A percentile compares a stretch with the other conserved stretches of the same genome.
Evolutionary conservation across 2,329 filamentous ascomycete species (phyloP).

Genomic region (Teratosphaeria pseudoeucalypti): DNA sequence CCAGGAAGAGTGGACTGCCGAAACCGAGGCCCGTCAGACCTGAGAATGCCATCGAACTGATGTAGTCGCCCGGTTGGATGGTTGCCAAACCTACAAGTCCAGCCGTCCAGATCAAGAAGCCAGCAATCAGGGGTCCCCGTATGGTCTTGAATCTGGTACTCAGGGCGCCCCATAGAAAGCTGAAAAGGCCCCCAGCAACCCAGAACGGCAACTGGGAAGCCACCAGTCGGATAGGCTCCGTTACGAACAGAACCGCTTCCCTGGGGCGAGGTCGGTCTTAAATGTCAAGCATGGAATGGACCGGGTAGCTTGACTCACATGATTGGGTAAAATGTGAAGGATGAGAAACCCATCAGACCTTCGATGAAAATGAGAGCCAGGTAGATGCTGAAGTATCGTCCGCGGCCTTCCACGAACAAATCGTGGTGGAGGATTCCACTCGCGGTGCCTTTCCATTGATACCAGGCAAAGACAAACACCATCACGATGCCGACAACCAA

Average conservation of each 20-base stretch:
- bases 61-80: slow-evolving; percentile 8
- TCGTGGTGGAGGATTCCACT: slow-evolving; percentile 11
- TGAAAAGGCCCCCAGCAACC: slow-evolving; percentile 3
- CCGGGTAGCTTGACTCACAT: slow-evolving; percentile 4
- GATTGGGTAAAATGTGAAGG: slow-evolving; percentile 9
- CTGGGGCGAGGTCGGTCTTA: background rate
- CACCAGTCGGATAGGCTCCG: slow-evolving; percentile 1
- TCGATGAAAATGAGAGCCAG: slow-evolving; percentile 10
- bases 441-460: slow-evolving; percentile 9
- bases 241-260: background rate
- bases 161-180: slow-evolving; percentile 5
- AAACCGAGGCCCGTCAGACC: slow-evolving; percentile 11
- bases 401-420: slow-evolving; percentile 6
- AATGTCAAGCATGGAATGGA: background rate
- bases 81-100: slow-evolving; percentile 8
- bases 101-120: slow-evolving; percentile 9
- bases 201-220: slow-evolving; percentile 7
- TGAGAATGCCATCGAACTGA: slow-evolving; percentile 7
- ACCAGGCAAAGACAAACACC: slow-evolving; percentile 22
- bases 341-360: slow-evolving; percentile 10
- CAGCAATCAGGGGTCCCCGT: slow-evolving; percentile 6
- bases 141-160: slow-evolving; percentile 7
- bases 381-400: slow-evolving; percentile 7
- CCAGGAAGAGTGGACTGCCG: slow-evolving; percentile 11
- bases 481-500: slow-evolving; percentile 24